Evolutionary conservation across 371 early-diverging fungal species (phyloP).

Genomic region (Dentiscutata heterogama): DNA sequence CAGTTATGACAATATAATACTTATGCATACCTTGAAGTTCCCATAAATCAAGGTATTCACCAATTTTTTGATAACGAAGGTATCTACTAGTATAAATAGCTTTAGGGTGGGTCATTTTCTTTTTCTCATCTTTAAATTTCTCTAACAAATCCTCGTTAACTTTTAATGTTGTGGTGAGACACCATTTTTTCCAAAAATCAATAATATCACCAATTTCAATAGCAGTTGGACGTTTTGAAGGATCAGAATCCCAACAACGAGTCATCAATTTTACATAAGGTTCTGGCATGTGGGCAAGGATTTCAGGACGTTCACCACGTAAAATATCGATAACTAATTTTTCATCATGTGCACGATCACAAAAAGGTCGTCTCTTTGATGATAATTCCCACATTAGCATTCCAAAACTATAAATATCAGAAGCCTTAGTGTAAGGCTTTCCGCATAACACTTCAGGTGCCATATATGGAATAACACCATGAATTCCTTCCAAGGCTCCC

Average conservation of each 20-base stretch:
- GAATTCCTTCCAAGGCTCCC: neutral
- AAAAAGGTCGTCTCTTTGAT: neutral
- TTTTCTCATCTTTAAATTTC: conserved; percentile 7
- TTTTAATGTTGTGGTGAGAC: neutral
- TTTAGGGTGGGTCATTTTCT: conserved; percentile 12
- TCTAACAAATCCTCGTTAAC: neutral
- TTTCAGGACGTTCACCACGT: neutral
- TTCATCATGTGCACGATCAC: conserved; percentile 11
- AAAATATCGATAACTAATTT: neutral
- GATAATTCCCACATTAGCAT: conserved; percentile 12
- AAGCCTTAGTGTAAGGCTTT: neutral
- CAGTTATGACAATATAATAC: no score
- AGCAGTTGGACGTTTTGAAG: conserved; percentile 5
- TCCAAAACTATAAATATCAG: conserved; percentile 39
- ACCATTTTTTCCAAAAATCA: neutral
- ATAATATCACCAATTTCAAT: neutral
- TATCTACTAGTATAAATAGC: conserved; percentile 27
- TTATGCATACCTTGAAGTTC: no score
- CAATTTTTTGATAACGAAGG: neutral
- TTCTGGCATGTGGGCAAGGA: neutral
- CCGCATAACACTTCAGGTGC: conserved; percentile 26
- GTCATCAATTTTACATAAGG: neutral
- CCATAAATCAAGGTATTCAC: neutral
- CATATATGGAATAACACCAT: conserved; percentile 23
- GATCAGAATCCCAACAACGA: conserved; percentile 7